A percentile compares a stretch with the other conserved stretches of the same genome.
These are phyloP conservation scores for Avena eriantha DNA, from an alignment of 176 grass and related monocot species.

Conservation along the genomic window DNA sequence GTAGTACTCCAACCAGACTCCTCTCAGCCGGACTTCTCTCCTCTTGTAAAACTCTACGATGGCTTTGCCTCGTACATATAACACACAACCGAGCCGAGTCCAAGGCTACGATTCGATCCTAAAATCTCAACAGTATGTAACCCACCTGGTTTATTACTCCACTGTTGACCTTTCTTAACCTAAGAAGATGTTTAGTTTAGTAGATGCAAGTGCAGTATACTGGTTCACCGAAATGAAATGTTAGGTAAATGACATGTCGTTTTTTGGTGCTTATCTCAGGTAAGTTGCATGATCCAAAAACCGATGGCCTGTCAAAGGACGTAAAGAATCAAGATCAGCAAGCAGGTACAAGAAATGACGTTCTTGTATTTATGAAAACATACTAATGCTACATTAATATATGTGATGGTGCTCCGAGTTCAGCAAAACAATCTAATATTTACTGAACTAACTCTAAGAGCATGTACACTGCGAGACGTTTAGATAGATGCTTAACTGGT, in stretches of 20 bases:
- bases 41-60: too few species aligned
- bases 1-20: too few species aligned
- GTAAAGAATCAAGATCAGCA: slow-evolving; percentile 7
- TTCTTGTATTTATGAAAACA: background rate
- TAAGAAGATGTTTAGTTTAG: background rate
- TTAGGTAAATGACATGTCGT: background rate
- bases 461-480: too few species aligned
- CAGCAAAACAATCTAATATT: background rate
- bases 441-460: background rate
- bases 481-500: too few species aligned
- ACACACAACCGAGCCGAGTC: too few species aligned
- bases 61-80: too few species aligned
- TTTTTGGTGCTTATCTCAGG: background rate
- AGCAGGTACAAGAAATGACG: background rate
- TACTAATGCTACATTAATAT: background rate
- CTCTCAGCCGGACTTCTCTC: too few species aligned
- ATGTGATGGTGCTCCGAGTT: background rate
- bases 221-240: background rate
- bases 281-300: background rate
- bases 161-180: background rate
- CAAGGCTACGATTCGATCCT: too few species aligned
- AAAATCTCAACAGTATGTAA: too few species aligned
- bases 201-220: background rate
- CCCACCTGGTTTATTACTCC: background rate
- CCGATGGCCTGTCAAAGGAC: background rate